These are phyloP conservation scores for Hyphopichia buzzinii DNA, from an alignment of 1,139 yeast species.

Conservation along the genomic window DNA sequence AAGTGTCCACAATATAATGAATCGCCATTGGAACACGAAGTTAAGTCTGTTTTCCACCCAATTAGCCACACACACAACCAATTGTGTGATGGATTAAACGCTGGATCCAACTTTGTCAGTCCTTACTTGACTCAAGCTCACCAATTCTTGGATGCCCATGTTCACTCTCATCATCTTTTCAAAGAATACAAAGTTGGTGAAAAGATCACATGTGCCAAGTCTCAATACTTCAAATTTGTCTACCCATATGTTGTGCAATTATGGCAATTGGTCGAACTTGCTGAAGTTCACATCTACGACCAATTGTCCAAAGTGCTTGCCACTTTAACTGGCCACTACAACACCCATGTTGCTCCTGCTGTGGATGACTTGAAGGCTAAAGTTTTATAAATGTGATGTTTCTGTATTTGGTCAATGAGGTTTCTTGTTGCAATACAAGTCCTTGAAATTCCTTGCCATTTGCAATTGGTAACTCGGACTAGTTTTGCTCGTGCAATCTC, in stretches of 20 bases:
- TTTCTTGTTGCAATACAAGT: no score
- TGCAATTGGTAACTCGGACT: no score
- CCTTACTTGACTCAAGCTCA: constrained; percentile 32
- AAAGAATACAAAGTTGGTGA: constrained; percentile 33
- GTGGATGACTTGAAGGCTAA: constrained; percentile 3
- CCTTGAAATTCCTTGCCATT: no score
- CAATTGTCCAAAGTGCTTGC: constrained; percentile 15
- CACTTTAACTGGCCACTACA: not conserved
- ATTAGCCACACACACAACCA: constrained; percentile 33
- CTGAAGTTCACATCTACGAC: constrained; percentile 27
- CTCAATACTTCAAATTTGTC: constrained; percentile 19
- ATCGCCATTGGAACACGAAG: constrained; percentile 28
- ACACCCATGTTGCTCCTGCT: constrained; percentile 3
- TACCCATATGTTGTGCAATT: constrained; percentile 28
- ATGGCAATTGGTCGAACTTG: constrained; percentile 30
- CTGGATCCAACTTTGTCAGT: constrained; percentile 25
- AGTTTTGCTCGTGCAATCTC: no score
- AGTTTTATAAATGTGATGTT: not conserved
- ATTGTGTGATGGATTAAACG: constrained; percentile 35
- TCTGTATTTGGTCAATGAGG: not conserved
- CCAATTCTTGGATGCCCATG: constrained; percentile 34
- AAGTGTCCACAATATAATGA: constrained; percentile 39
- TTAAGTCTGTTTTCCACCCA: constrained; percentile 36
- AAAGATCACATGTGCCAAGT: constrained; percentile 19
- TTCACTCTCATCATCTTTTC: constrained; percentile 35